Base-by-base conservation (phyloP, 2,329 filamentous ascomycete species). In the Calonectria hongkongensis region DNA sequence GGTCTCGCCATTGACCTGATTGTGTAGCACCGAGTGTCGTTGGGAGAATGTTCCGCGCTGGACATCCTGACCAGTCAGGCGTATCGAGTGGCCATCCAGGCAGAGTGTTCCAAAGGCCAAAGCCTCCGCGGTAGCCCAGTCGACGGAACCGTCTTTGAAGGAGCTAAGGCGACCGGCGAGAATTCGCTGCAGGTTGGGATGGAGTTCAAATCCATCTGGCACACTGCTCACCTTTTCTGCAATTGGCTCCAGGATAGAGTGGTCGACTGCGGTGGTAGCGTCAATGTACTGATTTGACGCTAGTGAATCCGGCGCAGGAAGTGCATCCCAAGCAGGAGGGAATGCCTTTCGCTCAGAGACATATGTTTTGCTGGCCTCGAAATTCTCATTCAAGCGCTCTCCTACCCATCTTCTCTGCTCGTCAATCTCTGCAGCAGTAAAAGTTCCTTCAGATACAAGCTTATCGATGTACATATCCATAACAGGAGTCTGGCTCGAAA, bases 401-500 rank as follows among this genome's bases (percentile, higher is more conserved):
- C 96, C 98, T 69, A 98, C 96, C 96, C 96, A 98, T 85, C 97
- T 94, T 90, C 97, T 98, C 89, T 98, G 96, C 88, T 98, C 96
- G 72, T 98, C 96, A 73, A 99, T 94, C 83, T 98, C 96, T 79
- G 97, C 95, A 86, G 97, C 95, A 75, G 95, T 98, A 87, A 99
- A 98, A 50, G 94, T 97, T 79, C 96, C 95, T 81, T 98, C 95
- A 73, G 94, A 89, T 47, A 98, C 89, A 65, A 99, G 92, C 88
- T 98, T 94, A 80, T 97, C 90, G 78, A 96, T 91, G 84, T 98
- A 99, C 80, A 94, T 94, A 82, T 97, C 93, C 70, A 98, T 91
- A 81, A 96, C 94, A 39, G 93, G 92, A 76, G 93, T 90, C 84
- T 98, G 95, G 71, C 93, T 89, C 78, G 92, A 91, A 82, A 98